Conservation (phyloP, 208 protist species). For the Trypanosoma platydactyli region DNA sequence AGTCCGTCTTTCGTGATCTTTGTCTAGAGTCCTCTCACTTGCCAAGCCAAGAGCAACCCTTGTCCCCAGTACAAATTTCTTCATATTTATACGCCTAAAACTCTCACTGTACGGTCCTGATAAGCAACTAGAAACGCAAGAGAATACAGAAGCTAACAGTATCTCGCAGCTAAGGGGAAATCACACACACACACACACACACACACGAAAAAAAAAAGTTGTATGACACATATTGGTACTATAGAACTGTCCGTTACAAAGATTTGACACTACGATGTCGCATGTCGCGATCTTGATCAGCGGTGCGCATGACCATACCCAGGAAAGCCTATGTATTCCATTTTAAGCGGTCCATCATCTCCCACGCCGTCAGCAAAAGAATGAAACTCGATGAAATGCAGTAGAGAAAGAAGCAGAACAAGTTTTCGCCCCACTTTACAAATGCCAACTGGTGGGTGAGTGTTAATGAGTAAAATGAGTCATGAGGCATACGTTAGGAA, state of each 20-base stretch:
- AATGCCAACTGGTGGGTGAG: no score
- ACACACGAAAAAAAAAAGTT: no score
- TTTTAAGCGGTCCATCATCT: constrained; percentile 25
- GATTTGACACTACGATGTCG: constrained; percentile 18
- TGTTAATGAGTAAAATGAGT: no score
- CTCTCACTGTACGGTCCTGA: no score
- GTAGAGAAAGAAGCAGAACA: no score
- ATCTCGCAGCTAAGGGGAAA: no score
- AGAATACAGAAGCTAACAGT: no score
- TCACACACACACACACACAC: no score
- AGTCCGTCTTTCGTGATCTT: constrained; percentile 41
- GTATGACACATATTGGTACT: constrained; percentile 17
- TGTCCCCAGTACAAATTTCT: constrained; percentile 50
- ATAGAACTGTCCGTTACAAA: constrained; percentile 10
- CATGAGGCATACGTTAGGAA: no score
- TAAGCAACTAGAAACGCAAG: constrained; percentile 11
- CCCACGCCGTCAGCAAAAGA: no score
- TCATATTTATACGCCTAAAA: constrained; percentile 36
- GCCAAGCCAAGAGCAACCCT: constrained; percentile 30
- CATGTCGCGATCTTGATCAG: constrained; percentile 22
- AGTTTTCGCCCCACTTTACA: no score
- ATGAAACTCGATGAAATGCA: no score
- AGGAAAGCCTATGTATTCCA: constrained; percentile 17
- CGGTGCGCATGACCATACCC: constrained; percentile 22
- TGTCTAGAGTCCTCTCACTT: constrained; percentile 36